phyloP scores from a whole-genome alignment of 306 rosid genomes.

The Gastrolobium bilobum region DNA sequence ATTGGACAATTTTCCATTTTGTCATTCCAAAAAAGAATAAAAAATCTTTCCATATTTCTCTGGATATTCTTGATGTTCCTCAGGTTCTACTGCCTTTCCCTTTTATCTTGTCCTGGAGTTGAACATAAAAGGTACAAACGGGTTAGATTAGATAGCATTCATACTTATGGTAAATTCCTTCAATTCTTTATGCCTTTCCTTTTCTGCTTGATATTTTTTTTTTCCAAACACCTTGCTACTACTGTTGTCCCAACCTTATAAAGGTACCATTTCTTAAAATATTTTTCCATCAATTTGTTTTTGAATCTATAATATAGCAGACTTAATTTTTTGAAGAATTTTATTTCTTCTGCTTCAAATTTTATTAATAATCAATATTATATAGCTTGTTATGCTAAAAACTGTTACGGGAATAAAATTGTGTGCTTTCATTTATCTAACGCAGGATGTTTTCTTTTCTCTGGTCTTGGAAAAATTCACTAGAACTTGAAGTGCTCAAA shows the following conservation, averaged over 20 bases:
- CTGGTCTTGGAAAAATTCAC: background rate
- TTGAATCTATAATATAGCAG: background rate
- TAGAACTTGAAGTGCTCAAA: constrained; percentile 23
- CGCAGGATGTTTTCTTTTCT: constrained; percentile 29
- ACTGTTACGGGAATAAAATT: background rate
- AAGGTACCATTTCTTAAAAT: constrained; percentile 2
- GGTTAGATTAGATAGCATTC: constrained; percentile 28
- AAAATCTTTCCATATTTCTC: constrained; percentile 31
- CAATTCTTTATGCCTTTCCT: constrained; percentile 24
- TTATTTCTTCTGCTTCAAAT: constrained; percentile 1
- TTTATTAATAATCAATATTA: constrained; percentile 1
- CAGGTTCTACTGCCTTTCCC: background rate
- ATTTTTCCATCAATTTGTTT: background rate
- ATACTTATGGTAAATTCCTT: background rate
- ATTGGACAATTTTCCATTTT: background rate
- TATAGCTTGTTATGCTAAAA: constrained; percentile 27
- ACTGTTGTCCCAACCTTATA: background rate
- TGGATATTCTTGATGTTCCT: constrained; percentile 19
- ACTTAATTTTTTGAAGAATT: background rate
- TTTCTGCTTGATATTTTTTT: constrained; percentile 10
- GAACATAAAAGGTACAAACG: background rate
- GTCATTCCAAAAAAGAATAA: constrained; percentile 16
- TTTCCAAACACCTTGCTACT: constrained; percentile 1
- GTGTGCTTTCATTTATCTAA: constrained; percentile 40
- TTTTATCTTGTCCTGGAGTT: constrained; percentile 29